Evolutionary conservation across 768 basidiomycete genomes (phyloP), one percentile per base, ranked within the genome.

Genomic region (Auriculariales sp.): DNA sequence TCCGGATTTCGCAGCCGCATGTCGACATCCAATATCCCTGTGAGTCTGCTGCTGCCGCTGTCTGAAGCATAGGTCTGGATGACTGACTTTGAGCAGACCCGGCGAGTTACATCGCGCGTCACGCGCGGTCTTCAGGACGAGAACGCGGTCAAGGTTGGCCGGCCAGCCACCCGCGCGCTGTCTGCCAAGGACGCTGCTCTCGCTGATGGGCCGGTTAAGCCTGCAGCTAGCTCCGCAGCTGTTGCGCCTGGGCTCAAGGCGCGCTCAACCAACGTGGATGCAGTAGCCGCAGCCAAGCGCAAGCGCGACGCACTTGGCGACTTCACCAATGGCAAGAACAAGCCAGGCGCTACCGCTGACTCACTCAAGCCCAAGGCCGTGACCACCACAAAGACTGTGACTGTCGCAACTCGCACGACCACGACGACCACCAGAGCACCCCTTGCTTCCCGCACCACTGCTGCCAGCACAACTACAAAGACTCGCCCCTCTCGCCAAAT

Each of bases 301-400:
- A 88, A 87, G 62, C 80, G 86, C 17, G 79, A 80, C 46, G 83
- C 79, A 0, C 69, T 89, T 34, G 75, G 75, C 14, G 87, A 89
- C 59, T 81, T 88, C 36, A 76, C 77, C 6, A 64, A 63, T 53
- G 58, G 53, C 25, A 61, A 58, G 49, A 53, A 47, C 35, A 57
- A 58, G 31, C 55, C 55, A 39, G 42, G 48, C 19, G 36, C 52
- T 12, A 72, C 58, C 48, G 60, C 59, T n/a, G 55, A 53, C 25
- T 35, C 51, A 35, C 44, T 50, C 30, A 49, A 52, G 48, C 48
- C 52, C 17, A 45, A 46, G 17, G 52, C 59, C 5, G 52, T 55
- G 15, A 50, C 53, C 28, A 57, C 55, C 19, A 48, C 51, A n/a
- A 46, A 59, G 17, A 32, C 55, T 25, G 53, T 51, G 22, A 57